phyloP scores from a whole-genome alignment of 352 stramenopile genomes.

The Phytophthora pini region DNA sequence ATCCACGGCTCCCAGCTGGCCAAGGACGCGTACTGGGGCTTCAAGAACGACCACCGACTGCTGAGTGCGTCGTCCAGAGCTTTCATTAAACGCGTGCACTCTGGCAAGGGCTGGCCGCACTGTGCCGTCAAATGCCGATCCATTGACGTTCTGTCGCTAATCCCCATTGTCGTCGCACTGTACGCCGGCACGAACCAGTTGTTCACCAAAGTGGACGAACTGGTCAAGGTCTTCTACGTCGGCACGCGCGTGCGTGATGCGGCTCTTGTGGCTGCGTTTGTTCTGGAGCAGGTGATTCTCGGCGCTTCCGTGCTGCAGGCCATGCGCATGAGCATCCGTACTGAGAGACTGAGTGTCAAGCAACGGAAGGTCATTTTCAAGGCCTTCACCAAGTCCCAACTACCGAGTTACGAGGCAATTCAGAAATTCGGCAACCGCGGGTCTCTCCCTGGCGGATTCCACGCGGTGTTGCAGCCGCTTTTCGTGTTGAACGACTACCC shows the following conservation, averaged over 20 bases:
- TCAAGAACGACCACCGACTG: constrained; percentile 81
- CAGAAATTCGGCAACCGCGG: constrained; percentile 87
- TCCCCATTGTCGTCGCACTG: constrained; percentile 77
- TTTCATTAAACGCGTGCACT: constrained; percentile 82
- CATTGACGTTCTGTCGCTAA: constrained; percentile 79
- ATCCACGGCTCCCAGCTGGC: constrained; percentile 76
- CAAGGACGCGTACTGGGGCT: constrained; percentile 85
- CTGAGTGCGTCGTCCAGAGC: constrained; percentile 71
- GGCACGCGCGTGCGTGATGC: constrained; percentile 74
- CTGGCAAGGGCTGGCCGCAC: constrained; percentile 71
- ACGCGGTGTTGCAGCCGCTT: constrained; percentile 75
- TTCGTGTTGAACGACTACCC: constrained; percentile 84
- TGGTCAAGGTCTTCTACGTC: constrained; percentile 84
- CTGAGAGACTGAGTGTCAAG: constrained; percentile 78
- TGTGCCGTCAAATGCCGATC: constrained; percentile 82
- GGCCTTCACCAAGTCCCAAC: constrained; percentile 83
- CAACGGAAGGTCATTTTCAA: constrained; percentile 89
- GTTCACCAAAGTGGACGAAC: constrained; percentile 82
- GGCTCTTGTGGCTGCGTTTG: constrained; percentile 74
- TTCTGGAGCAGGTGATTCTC: constrained; percentile 83
- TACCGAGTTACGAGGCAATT: constrained; percentile 82
- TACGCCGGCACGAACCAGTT: constrained; percentile 83
- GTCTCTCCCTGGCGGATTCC: constrained; percentile 71
- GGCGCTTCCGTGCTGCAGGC: constrained; percentile 78
- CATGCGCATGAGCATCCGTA: constrained; percentile 87